These are phyloP conservation scores for Pseudogymnoascus sp. DNA, from an alignment of 2,329 filamentous ascomycete species.

Conservation along the genomic window DNA sequence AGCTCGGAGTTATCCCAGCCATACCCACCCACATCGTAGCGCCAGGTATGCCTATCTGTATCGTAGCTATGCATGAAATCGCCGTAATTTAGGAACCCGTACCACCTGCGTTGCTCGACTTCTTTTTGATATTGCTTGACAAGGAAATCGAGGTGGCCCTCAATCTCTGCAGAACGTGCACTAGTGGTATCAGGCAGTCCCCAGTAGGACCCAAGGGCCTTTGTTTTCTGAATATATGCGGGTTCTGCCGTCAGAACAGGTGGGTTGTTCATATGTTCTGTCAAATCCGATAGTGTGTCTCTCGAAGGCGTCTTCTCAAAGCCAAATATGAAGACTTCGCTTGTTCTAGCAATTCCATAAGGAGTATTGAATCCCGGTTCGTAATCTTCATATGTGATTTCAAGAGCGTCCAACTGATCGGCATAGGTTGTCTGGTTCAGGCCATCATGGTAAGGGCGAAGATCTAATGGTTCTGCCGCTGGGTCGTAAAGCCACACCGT, in stretches of 20 bases:
- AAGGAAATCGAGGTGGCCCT: conserved; percentile 50
- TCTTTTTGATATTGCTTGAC: conserved; percentile 50
- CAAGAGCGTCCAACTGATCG: conserved; percentile 53
- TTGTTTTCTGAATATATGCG: conserved; percentile 44
- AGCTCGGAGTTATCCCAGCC: conserved; percentile 62
- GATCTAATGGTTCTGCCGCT: conserved; percentile 47
- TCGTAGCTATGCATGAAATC: conserved; percentile 61
- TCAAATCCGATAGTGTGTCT: conserved; percentile 40
- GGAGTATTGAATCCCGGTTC: conserved; percentile 50
- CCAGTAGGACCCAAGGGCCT: conserved; percentile 53
- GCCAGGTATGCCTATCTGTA: conserved; percentile 51
- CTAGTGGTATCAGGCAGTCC: conserved; percentile 33
- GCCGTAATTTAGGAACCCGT: conserved; percentile 57
- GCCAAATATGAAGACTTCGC: conserved; percentile 48
- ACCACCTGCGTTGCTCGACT: conserved; percentile 53
- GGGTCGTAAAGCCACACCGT: conserved; percentile 58
- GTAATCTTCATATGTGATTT: conserved; percentile 60
- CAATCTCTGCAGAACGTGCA: conserved; percentile 36
- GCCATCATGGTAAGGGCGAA: conserved; percentile 53
- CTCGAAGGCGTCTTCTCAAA: conserved; percentile 48
- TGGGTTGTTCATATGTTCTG: conserved; percentile 43
- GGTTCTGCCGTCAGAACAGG: conserved; percentile 46
- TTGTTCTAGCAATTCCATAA: conserved; percentile 52
- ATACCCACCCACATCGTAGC: conserved; percentile 58
- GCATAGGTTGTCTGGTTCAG: conserved; percentile 49